Conservation (phyloP, 768 basidiomycete genomes). For the Amanita polypyramis region DNA sequence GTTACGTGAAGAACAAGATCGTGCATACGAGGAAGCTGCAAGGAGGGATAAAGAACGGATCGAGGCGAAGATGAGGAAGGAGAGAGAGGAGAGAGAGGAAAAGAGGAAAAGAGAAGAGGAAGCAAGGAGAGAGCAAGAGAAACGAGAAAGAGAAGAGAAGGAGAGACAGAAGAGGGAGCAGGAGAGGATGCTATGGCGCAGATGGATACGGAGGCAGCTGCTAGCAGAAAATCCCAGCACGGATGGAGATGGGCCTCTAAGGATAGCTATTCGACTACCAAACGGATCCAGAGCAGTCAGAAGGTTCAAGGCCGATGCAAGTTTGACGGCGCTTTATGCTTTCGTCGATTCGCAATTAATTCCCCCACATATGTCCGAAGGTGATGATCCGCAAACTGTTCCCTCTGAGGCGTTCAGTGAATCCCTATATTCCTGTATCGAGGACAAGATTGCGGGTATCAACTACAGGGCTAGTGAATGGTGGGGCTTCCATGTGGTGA, state of each 20-base stretch:
- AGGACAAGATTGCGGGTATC: constrained; percentile 15
- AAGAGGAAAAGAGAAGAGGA: constrained; percentile 20
- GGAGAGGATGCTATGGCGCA: constrained; percentile 42
- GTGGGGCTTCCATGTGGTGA: constrained; percentile 66
- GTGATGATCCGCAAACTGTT: constrained; percentile 31
- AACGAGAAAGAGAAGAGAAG: constrained; percentile 27
- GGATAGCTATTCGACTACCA: constrained; percentile 46
- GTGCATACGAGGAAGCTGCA: constrained; percentile 60
- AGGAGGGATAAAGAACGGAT: constrained; percentile 61
- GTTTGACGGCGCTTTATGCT: constrained; percentile 58
- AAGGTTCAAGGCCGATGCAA: constrained; percentile 37
- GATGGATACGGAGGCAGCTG: constrained; percentile 45
- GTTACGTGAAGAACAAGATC: constrained; percentile 74
- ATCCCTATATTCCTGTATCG: constrained; percentile 26
- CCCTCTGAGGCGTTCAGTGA: constrained; percentile 26
- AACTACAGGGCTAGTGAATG: constrained; percentile 27
- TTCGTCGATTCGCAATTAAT: constrained; percentile 58
- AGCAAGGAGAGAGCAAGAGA: constrained; percentile 27
- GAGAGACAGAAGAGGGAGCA: constrained; percentile 13
- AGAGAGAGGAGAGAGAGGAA: constrained; percentile 23
- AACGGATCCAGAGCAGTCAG: constrained; percentile 48
- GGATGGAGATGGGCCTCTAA: constrained; percentile 19
- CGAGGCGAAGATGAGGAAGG: constrained; percentile 38
- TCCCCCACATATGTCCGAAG: constrained; percentile 25
- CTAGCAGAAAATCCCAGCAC: constrained; percentile 20